Percentiles rank a stretch among this genome's conserved stretches.
Conservation (phyloP, 2,329 filamentous ascomycete species). For the Beauveria asiatica region DNA sequence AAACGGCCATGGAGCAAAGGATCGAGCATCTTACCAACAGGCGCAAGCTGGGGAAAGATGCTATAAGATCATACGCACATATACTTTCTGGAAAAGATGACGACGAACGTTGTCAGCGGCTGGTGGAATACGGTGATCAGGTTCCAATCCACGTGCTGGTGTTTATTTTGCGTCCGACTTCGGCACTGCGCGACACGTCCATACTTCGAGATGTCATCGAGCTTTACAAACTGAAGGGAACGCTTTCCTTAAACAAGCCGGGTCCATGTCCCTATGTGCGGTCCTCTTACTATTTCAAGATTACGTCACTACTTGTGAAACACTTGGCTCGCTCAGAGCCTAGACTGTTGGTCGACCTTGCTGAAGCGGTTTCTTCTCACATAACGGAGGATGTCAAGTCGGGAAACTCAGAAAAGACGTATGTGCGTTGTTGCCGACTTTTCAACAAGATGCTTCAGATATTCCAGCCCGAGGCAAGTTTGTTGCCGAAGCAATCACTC, state of each 20-base stretch:
- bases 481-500: slow-evolving; percentile 17
- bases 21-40: slow-evolving; percentile 15
- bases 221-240: slow-evolving; percentile 15
- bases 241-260: background rate
- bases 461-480: slow-evolving; percentile 19
- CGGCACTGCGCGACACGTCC: slow-evolving; percentile 17
- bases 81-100: slow-evolving; percentile 23
- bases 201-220: slow-evolving; percentile 21
- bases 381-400: slow-evolving; percentile 17
- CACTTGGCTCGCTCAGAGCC: slow-evolving; percentile 27
- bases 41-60: slow-evolving; percentile 14
- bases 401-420: slow-evolving; percentile 15
- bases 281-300: slow-evolving; percentile 17
- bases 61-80: slow-evolving; percentile 20
- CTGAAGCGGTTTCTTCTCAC: slow-evolving; percentile 20
- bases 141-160: slow-evolving; percentile 21
- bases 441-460: slow-evolving; percentile 23
- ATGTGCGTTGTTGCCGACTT: slow-evolving; percentile 21
- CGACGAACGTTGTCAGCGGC: slow-evolving; percentile 23
- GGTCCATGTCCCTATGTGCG: slow-evolving; percentile 13
- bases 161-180: slow-evolving; percentile 22
- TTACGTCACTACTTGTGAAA: slow-evolving; percentile 19
- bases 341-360: slow-evolving; percentile 24
- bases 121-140: slow-evolving; percentile 18
- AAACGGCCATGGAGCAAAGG: slow-evolving; percentile 17